Conservation (phyloP, 2,329 filamentous ascomycete species). For the Neonectria neomacrospora region DNA sequence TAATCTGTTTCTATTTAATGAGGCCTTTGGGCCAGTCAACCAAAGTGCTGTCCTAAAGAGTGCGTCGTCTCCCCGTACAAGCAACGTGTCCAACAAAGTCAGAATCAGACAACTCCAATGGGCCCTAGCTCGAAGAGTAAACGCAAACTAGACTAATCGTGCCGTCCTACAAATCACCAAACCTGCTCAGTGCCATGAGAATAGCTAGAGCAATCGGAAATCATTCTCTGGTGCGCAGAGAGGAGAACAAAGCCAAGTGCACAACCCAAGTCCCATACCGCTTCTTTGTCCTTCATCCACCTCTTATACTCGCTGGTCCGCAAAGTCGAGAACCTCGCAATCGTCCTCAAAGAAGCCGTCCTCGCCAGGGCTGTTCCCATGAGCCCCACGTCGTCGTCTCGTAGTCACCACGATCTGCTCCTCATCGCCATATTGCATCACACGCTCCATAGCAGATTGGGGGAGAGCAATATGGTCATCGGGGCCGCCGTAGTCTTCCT, state of each 20-base stretch:
- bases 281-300: slow-evolving; percentile 15
- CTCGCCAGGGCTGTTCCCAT: slow-evolving; percentile 65
- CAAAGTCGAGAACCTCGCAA: slow-evolving; percentile 91
- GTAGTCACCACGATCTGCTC: slow-evolving; percentile 88
- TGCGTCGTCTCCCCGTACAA: slow-evolving; percentile 43
- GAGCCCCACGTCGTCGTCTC: slow-evolving; percentile 70
- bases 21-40: slow-evolving; percentile 36
- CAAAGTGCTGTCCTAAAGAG: slow-evolving; percentile 41
- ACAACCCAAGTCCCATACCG: slow-evolving; percentile 27
- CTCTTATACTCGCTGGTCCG: slow-evolving; percentile 71
- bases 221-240: slow-evolving; percentile 28
- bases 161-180: slow-evolving; percentile 24
- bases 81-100: slow-evolving; percentile 45
- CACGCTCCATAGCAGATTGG: slow-evolving; percentile 72
- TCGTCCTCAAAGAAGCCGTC: slow-evolving; percentile 93
- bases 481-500: slow-evolving; percentile 64
- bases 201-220: slow-evolving; percentile 27
- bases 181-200: slow-evolving; percentile 28
- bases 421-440: slow-evolving; percentile 69
- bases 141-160: slow-evolving; percentile 35
- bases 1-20: slow-evolving; percentile 50
- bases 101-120: slow-evolving; percentile 46
- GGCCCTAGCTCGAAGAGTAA: slow-evolving; percentile 34
- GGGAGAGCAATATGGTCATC: slow-evolving; percentile 70
- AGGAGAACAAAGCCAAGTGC: slow-evolving; percentile 39